These are phyloP conservation scores for Zoysia japonica DNA, from an alignment of 176 grass and related monocot species.

Conservation along the genomic window DNA sequence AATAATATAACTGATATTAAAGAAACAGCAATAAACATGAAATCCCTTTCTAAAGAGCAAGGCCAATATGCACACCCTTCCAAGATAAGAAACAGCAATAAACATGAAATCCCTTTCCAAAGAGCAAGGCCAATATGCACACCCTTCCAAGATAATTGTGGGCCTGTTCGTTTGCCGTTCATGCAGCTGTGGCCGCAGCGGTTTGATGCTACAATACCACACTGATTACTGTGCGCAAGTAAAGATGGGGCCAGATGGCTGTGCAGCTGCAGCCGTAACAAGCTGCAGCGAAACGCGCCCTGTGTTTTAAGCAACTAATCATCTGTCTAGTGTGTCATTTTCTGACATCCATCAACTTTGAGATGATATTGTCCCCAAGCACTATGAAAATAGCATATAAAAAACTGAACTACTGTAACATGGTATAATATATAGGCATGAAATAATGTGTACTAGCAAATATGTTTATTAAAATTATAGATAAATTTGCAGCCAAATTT, in stretches of 20 bases:
- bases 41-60: not conserved
- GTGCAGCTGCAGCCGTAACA: too few species aligned
- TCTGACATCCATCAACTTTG: slow-evolving; percentile 4
- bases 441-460: slow-evolving; percentile 8
- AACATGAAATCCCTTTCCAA: not conserved
- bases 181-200: too few species aligned
- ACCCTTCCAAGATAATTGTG: not conserved
- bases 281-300: too few species aligned
- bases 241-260: too few species aligned
- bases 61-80: not conserved
- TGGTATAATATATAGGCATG: not conserved
- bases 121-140: not conserved
- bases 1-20: not conserved
- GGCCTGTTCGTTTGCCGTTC: too few species aligned
- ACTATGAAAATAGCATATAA: not conserved
- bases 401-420: not conserved
- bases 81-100: not conserved
- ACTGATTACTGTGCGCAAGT: too few species aligned
- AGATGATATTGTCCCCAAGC: not conserved
- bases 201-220: too few species aligned
- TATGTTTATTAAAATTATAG: not conserved
- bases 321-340: not conserved
- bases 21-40: not conserved
- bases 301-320: slow-evolving; percentile 4
- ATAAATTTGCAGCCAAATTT: not conserved